These are phyloP conservation scores for Durio zibethinus DNA, from an alignment of 345 rosid species.

Conservation along the genomic window DNA sequence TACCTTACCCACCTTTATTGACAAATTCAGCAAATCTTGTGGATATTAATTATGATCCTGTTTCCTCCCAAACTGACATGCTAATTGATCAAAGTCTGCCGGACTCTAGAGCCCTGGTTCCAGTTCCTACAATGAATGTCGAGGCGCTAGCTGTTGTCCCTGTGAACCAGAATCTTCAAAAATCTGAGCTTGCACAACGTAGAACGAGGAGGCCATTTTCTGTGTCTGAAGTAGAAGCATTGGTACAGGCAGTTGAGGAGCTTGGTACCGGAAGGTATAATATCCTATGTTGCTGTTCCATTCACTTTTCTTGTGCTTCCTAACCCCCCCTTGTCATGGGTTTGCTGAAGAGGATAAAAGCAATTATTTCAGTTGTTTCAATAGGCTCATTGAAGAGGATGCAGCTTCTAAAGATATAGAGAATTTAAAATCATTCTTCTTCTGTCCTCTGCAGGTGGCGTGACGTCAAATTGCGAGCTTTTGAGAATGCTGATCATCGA, in stretches of 20 bases:
- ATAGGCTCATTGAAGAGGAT: neutral
- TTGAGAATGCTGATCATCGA: slow-evolving; percentile 68
- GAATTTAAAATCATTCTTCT: slow-evolving; percentile 6
- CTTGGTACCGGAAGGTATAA: slow-evolving; percentile 94
- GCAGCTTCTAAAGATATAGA: neutral
- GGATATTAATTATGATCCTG: slow-evolving; percentile 39
- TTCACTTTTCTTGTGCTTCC: neutral
- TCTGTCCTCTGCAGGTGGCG: slow-evolving; percentile 68
- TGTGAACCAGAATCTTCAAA: slow-evolving; percentile 55
- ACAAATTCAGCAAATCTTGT: slow-evolving; percentile 26
- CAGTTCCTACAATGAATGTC: slow-evolving; percentile 45
- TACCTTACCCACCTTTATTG: slow-evolving; percentile 29
- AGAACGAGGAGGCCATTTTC: slow-evolving; percentile 97
- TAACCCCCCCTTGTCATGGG: neutral
- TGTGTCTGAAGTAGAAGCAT: slow-evolving; percentile 91
- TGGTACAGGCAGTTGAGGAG: slow-evolving; percentile 87
- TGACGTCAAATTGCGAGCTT: slow-evolving; percentile 68
- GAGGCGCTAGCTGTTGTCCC: slow-evolving; percentile 71
- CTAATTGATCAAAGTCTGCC: slow-evolving; percentile 41
- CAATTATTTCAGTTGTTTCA: neutral
- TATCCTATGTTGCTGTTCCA: neutral
- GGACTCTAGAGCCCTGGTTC: slow-evolving; percentile 73
- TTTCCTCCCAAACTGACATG: slow-evolving; percentile 36
- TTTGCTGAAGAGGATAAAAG: neutral
- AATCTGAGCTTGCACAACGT: slow-evolving; percentile 78